A percentile compares a stretch with the other conserved stretches of the same genome.
Evolutionary conservation across 768 basidiomycete genomes (phyloP).

Genomic region (Harrya chromipes): DNA sequence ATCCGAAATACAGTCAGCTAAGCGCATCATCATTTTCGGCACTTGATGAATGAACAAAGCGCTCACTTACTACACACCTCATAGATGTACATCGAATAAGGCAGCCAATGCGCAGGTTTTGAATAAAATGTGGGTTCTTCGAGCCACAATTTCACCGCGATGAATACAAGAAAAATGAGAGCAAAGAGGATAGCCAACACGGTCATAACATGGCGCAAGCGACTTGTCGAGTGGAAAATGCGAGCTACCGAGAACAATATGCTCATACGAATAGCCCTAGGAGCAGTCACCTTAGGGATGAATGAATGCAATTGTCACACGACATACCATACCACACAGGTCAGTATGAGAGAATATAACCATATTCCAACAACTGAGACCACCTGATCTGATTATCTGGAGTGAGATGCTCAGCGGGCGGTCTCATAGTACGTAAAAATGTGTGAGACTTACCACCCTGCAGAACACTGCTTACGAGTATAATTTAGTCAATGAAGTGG

Average conservation of each 20-base stretch:
- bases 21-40: background rate
- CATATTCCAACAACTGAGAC: conserved; percentile 11
- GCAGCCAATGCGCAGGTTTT: background rate
- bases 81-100: conserved; percentile 3
- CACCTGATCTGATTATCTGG: conserved; percentile 1
- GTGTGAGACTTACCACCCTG: conserved; percentile 11
- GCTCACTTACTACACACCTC: conserved; percentile 16
- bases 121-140: background rate
- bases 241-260: conserved; percentile 21
- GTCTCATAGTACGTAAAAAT: background rate
- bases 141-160: conserved; percentile 10
- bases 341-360: conserved; percentile 3
- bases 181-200: conserved; percentile 9
- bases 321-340: conserved; percentile 17
- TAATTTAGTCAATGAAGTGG: background rate
- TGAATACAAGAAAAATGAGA: conserved; percentile 6
- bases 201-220: conserved; percentile 7
- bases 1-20: conserved; percentile 25
- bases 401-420: background rate
- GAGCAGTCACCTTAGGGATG: background rate
- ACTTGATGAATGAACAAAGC: background rate
- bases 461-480: conserved; percentile 7
- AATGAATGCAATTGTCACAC: background rate
- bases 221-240: conserved; percentile 9
- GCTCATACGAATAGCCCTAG: conserved; percentile 25